Percentiles rank a stretch among this genome's conserved stretches.
Evolutionary conservation across 352 stramenopile genomes (phyloP).

Genomic region (Globisporangium mamillatum): DNA sequence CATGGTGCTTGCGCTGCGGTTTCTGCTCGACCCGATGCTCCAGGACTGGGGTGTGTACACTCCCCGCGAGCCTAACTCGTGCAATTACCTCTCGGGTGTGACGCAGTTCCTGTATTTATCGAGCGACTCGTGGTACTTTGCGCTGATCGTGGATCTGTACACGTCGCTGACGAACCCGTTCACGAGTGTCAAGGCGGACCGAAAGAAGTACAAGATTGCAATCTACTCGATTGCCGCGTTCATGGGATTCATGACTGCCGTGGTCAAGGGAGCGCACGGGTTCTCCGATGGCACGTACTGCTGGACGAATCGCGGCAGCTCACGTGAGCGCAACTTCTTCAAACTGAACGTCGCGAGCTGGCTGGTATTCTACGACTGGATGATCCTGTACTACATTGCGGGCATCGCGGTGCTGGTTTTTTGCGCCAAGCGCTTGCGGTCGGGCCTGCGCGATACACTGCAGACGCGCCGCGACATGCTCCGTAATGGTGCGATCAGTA

Average conservation of each 20-base stretch:
- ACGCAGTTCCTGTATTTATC: conserved; percentile 80
- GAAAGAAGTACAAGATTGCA: conserved; percentile 51
- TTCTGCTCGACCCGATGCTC: conserved; percentile 69
- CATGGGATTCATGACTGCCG: conserved; percentile 37
- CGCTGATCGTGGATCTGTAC: conserved; percentile 72
- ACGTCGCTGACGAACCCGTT: conserved; percentile 83
- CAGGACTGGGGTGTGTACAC: conserved; percentile 48
- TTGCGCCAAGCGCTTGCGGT: conserved; percentile 61
- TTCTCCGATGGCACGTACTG: conserved; percentile 77
- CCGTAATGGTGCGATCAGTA: conserved; percentile 70
- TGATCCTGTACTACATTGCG: conserved; percentile 82
- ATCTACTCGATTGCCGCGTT: conserved; percentile 46
- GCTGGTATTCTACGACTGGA: conserved; percentile 82
- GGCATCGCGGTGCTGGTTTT: conserved; percentile 68
- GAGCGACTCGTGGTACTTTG: conserved; percentile 84
- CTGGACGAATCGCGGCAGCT: conserved; percentile 66
- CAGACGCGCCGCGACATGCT: conserved; percentile 77
- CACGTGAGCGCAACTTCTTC: conserved; percentile 55
- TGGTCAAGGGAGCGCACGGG: conserved; percentile 40
- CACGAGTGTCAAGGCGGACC: conserved; percentile 71
- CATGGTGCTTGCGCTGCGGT: conserved; percentile 62
- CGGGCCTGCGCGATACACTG: conserved; percentile 67
- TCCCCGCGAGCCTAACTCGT: conserved; percentile 27
- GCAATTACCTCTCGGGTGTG: conserved; percentile 57
- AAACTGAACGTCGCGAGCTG: conserved; percentile 69